Evolutionary conservation across 352 stramenopile genomes (phyloP), one percentile per base, ranked within the genome.

Genomic region (Phytophthora pluvialis): DNA sequence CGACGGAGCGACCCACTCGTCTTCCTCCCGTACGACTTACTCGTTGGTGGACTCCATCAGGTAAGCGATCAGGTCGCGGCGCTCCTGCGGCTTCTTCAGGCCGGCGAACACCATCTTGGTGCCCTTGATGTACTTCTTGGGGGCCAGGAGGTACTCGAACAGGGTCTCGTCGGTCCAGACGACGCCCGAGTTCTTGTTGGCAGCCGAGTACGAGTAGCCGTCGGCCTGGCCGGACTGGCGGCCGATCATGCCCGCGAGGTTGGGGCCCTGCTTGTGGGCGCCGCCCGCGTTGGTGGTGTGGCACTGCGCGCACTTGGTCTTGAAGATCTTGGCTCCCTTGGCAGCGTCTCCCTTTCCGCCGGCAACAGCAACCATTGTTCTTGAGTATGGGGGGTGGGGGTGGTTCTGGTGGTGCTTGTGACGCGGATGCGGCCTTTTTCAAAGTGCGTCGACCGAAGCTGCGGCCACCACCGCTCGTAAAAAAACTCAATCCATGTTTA

Each of bases 121-220:
- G 73, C 98, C 98, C 95, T 99, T 99, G 74, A 99, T 99, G 95
- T 99, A 99, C 89, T 99, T 99, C 94, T 99, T 99, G 13, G 98
- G 98, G 51, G 97, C 98, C 32, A 99, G 86, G 40, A 99, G 87
- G 88, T 99, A 99, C 65, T 99, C 96, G 73, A 99, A 99, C 16
- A 99, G 80, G 43, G 97, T 99, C 69, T 98, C 93, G 48, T 99
- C 96, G 15, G 81, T 97, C 98, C 97, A 99, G 12, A 80, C 83
- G 60, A 99, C 90, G 40, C 88, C 88, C 70, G 91, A 98, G 83
- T 99, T 99, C 93, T 99, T 99, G 90, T 99, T 99, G 67, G 97
- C 97, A 39, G 86, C 83, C 58, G 96, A 99, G 93, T 99, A 99
- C 55, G 95, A 98, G 88, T 99, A 99, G 66, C 94, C 93, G 16